Percentiles rank a stretch among this genome's conserved stretches.
These are phyloP conservation scores for Zopfochytrium polystomum DNA, from an alignment of 371 early-diverging fungal genomes.

Conservation along the genomic window DNA sequence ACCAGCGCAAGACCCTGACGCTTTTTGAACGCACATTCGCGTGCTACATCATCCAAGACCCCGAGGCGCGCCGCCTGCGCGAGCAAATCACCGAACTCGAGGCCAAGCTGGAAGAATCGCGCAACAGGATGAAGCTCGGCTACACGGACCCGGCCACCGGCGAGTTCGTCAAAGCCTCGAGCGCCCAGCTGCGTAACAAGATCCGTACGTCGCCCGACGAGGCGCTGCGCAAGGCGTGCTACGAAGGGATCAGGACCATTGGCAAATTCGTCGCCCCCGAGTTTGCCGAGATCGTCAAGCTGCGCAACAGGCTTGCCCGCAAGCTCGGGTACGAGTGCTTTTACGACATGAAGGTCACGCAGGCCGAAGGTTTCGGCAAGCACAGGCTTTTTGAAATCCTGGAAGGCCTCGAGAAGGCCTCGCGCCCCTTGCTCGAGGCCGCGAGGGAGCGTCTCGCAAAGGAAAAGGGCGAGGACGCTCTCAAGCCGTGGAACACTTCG, in stretches of 20 bases:
- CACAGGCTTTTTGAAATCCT: constrained; percentile 27
- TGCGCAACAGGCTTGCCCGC: constrained; percentile 30
- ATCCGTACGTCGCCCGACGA: constrained; percentile 29
- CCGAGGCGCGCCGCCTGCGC: constrained; percentile 17
- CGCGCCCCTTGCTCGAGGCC: constrained; percentile 22
- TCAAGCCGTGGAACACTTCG: constrained; percentile 27
- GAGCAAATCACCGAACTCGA: constrained; percentile 27
- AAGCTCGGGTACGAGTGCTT: constrained; percentile 29
- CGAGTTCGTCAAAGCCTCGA: constrained; percentile 22
- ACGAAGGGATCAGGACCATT: constrained; percentile 26
- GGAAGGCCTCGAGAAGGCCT: constrained; percentile 23
- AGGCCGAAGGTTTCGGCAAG: constrained; percentile 34
- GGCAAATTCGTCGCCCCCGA: constrained; percentile 26
- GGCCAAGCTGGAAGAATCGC: constrained; percentile 23
- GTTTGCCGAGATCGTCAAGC: constrained; percentile 31
- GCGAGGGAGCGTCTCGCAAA: constrained; percentile 22
- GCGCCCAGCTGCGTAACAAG: constrained; percentile 25
- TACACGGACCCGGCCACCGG: constrained; percentile 19
- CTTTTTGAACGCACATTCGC: constrained; percentile 30
- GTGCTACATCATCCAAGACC: constrained; percentile 33
- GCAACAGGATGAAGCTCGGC: constrained; percentile 28
- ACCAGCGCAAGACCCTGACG: constrained; percentile 16
- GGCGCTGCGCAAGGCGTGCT: constrained; percentile 24
- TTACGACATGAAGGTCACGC: constrained; percentile 28
- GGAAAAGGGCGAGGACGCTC: constrained; percentile 26